Conservation (phyloP, 371 early-diverging fungal species). For the Lichtheimia ornata region DNA sequence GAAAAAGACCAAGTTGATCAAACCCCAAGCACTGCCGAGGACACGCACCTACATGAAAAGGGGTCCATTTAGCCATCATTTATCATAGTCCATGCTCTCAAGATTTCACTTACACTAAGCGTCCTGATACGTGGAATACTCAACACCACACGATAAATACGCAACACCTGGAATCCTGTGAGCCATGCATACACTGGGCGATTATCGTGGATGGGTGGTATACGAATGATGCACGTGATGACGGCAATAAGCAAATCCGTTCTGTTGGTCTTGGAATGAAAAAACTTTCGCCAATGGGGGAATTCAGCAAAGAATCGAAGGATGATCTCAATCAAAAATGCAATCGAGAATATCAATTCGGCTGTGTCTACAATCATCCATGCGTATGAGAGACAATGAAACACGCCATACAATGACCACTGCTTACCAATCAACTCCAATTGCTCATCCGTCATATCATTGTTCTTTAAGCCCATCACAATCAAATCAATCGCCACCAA, state of each 20-base stretch:
- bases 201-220: constrained; percentile 46
- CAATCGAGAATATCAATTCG: constrained; percentile 56
- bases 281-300: constrained; percentile 44
- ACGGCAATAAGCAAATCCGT: constrained; percentile 58
- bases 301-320: constrained; percentile 45
- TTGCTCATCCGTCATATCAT: constrained; percentile 32
- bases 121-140: constrained; percentile 55
- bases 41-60: constrained; percentile 46
- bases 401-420: not conserved
- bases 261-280: constrained; percentile 43
- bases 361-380: constrained; percentile 25
- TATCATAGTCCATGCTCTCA: not conserved
- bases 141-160: constrained; percentile 62
- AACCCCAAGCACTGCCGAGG: constrained; percentile 60
- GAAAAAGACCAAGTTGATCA: constrained; percentile 65
- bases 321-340: constrained; percentile 58
- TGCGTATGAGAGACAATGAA: no score
- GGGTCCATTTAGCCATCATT: not conserved
- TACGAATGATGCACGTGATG: constrained; percentile 54
- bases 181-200: constrained; percentile 56
- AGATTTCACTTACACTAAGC: constrained; percentile 48
- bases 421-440: constrained; percentile 33
- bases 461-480: constrained; percentile 55
- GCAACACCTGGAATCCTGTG: constrained; percentile 62
- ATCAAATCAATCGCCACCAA: constrained; percentile 53